A percentile compares a stretch with the other conserved stretches of the same genome.
These are phyloP conservation scores for Rosa lucieae DNA, from an alignment of 306 rosid genomes.

Conservation along the genomic window DNA sequence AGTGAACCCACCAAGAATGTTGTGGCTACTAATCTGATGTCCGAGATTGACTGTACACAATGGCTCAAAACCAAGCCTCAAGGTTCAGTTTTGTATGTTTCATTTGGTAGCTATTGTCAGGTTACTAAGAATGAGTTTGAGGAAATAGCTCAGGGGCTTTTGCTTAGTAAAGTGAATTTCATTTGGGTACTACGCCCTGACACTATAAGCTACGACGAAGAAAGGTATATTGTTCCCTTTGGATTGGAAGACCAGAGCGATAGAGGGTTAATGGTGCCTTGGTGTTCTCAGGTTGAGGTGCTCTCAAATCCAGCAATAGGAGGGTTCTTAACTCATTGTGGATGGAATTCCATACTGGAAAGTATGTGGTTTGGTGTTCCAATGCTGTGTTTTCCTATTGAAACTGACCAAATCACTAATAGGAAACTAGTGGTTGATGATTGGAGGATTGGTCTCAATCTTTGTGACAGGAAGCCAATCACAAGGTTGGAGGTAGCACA, in stretches of 20 bases:
- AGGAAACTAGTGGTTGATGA: slow-evolving; percentile 41
- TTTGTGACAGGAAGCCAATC: slow-evolving; percentile 27
- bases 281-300: slow-evolving; percentile 38
- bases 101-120: slow-evolving; percentile 23
- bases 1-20: slow-evolving; percentile 6
- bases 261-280: slow-evolving; percentile 24
- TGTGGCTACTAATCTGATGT: slow-evolving; percentile 27
- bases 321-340: slow-evolving; percentile 43
- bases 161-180: slow-evolving; percentile 23
- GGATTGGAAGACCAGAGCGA: slow-evolving; percentile 26
- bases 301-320: slow-evolving; percentile 31
- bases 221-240: slow-evolving; percentile 1
- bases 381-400: slow-evolving; percentile 31
- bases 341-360: slow-evolving; percentile 39
- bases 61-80: slow-evolving; percentile 35
- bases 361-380: slow-evolving; percentile 37
- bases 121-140: slow-evolving; percentile 15
- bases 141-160: slow-evolving; percentile 26
- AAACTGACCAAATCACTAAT: slow-evolving; percentile 31
- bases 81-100: slow-evolving; percentile 23
- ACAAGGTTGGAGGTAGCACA: slow-evolving; percentile 22
- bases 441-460: slow-evolving; percentile 38
- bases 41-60: slow-evolving; percentile 21
- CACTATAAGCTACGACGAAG: slow-evolving; percentile 2
- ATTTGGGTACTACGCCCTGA: slow-evolving; percentile 34